Evolutionary conservation across 495 filamentous ascomycete species (phyloP), one percentile per base, ranked within the genome.

Genomic region (Mycothermus thermophilus): DNA sequence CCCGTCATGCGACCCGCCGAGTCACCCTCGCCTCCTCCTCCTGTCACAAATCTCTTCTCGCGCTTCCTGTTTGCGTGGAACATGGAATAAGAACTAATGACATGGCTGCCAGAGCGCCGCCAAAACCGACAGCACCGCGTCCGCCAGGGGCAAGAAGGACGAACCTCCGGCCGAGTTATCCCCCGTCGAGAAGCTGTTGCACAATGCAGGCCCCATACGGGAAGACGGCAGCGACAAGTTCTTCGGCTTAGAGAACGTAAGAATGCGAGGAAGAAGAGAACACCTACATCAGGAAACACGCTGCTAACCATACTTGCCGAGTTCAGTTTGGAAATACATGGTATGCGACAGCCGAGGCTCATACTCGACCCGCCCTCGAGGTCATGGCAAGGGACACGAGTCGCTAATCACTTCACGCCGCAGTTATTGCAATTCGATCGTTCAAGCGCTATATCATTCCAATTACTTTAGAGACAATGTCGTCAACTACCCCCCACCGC

Each of bases 161-260:
- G 71, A 74, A 37, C 67, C 77, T 42, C 53, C 64, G 27, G 69
- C 64, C 10, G 77, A 79, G 52, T 59, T 77, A 35, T 88, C 81
- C 4, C 80, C 86, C 9, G 55, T 95, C 13, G 82, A 93, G 61
- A 90, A 79, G 64, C 72, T 83, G 56, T 58, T 95, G 20, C 68
- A 72, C 42, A 81, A 86, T 54, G 72, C 83, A 32, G 83, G 85
- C 9, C 68, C 85, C 1, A 59, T 88, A 38, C 72, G 85, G 40
- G 62, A 63, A 24, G 87, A 97, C 64, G 90, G 92, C 14, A 95
- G 81, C 56, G 90, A 97, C 60, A 94, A 94, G 66, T 96, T 93
- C 61, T 96, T 88, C 64, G 90, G 92, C 3, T 77, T 96, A 66
- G 90, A 96, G 59, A 97, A 97, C 64, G 86, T 95, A 66, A 67